phyloP scores from a whole-genome alignment of 805 yeast genomes.

The Candida sithepensis region DNA sequence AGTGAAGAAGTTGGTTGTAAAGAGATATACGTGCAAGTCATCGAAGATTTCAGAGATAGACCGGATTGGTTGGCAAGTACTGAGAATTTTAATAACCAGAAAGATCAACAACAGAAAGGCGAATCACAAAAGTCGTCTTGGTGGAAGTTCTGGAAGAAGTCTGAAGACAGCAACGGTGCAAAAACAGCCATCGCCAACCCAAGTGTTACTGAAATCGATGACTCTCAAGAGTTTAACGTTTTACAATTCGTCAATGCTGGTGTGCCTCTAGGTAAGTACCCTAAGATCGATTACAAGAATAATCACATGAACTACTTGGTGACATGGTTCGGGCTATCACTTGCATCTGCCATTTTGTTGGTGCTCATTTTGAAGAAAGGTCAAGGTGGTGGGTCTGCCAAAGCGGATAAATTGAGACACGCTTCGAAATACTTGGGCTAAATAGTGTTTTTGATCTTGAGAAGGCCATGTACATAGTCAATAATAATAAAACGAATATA shows the following conservation, averaged over 20 bases:
- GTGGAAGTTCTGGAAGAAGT: slow-evolving; percentile 30
- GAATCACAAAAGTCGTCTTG: slow-evolving; percentile 4
- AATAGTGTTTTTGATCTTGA: slow-evolving; percentile 9
- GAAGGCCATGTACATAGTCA: neutral
- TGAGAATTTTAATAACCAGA: slow-evolving; percentile 3
- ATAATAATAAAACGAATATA: neutral
- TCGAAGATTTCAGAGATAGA: slow-evolving; percentile 64
- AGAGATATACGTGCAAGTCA: slow-evolving; percentile 74
- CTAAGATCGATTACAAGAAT: slow-evolving; percentile 79
- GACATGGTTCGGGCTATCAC: slow-evolving; percentile 90
- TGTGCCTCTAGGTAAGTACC: slow-evolving; percentile 81
- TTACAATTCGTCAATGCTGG: slow-evolving; percentile 73
- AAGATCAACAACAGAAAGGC: neutral
- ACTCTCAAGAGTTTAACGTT: slow-evolving; percentile 42
- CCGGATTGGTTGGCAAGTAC: slow-evolving; percentile 39
- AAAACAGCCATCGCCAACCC: slow-evolving; percentile 2
- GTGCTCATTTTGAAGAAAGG: slow-evolving; percentile 46
- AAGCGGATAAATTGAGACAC: slow-evolving; percentile 46
- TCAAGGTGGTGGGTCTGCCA: slow-evolving; percentile 32
- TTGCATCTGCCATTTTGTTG: slow-evolving; percentile 69
- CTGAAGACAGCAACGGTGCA: neutral
- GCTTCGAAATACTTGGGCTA: slow-evolving; percentile 39
- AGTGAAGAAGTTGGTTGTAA: slow-evolving; percentile 59
- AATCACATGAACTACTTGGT: slow-evolving; percentile 89
- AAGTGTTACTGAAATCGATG: slow-evolving; percentile 16